Percentiles rank a stretch among this genome's conserved stretches.
Evolutionary conservation across 768 basidiomycete genomes (phyloP).

Genomic region (Boletus sp.): DNA sequence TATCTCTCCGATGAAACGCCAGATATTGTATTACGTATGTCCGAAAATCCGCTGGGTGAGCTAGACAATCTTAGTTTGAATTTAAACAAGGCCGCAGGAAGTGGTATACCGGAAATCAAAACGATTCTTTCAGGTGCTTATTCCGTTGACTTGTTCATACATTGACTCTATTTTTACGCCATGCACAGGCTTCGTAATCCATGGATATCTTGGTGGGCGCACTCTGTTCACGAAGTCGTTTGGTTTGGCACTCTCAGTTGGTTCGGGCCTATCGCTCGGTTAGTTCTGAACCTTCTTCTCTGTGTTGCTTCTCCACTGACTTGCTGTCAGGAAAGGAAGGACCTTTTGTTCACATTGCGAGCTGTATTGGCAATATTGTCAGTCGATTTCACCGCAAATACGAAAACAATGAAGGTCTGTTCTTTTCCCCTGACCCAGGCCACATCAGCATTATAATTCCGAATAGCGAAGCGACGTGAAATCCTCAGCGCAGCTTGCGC

Average conservation of each 20-base stretch:
- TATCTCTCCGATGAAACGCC: slow-evolving; percentile 46
- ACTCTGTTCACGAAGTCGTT: slow-evolving; percentile 88
- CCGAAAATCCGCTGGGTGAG: neutral
- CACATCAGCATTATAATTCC: neutral
- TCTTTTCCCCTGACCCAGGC: neutral
- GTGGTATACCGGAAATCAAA: slow-evolving; percentile 97
- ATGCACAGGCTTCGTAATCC: slow-evolving; percentile 83
- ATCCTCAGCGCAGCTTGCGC: slow-evolving; percentile 95
- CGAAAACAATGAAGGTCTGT: slow-evolving; percentile 88
- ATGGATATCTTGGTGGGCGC: slow-evolving; percentile 91
- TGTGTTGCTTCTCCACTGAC: neutral
- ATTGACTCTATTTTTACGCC: slow-evolving; percentile 9
- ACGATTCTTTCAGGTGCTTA: slow-evolving; percentile 76
- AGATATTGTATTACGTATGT: slow-evolving; percentile 82
- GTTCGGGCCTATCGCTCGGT: slow-evolving; percentile 87
- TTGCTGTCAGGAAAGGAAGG: slow-evolving; percentile 57
- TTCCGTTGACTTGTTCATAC: slow-evolving; percentile 2
- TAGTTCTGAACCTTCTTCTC: slow-evolving; percentile 17
- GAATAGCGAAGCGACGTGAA: slow-evolving; percentile 84
- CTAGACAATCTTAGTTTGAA: slow-evolving; percentile 15
- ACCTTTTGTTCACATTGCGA: slow-evolving; percentile 89
- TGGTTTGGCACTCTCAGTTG: slow-evolving; percentile 87
- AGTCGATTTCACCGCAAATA: slow-evolving; percentile 86
- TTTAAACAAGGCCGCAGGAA: slow-evolving; percentile 75
- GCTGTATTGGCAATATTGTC: slow-evolving; percentile 90